Evolutionary conservation across 2,329 filamentous ascomycete species (phyloP).

Genomic region (Calonectria pseudoreteaudii): DNA sequence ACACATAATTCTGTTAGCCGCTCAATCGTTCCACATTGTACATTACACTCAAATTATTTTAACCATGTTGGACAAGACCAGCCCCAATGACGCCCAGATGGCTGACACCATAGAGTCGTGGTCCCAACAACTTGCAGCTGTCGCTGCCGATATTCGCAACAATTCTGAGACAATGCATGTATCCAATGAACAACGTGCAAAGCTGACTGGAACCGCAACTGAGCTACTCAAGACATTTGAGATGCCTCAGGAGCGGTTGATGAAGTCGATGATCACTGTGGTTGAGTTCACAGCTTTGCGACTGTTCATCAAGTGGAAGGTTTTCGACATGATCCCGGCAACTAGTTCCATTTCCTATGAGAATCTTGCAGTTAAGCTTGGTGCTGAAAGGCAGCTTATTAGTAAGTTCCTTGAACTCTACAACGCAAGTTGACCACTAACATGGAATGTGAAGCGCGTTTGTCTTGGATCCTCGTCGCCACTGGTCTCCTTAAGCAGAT

Average conservation of each 20-base stretch:
- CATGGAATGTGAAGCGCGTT: not conserved
- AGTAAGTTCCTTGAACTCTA: not conserved
- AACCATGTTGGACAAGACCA: not conserved
- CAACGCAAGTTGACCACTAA: not conserved
- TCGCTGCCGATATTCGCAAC: not conserved
- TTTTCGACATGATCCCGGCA: constrained; percentile 1
- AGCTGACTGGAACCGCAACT: not conserved
- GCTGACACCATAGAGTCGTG: constrained; percentile 4
- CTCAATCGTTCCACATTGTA: too few species aligned
- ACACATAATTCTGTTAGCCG: too few species aligned
- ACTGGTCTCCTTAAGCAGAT: constrained; percentile 8
- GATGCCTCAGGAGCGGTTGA: not conserved
- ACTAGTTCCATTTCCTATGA: not conserved
- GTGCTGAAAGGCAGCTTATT: constrained; percentile 6
- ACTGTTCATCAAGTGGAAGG: constrained; percentile 15
- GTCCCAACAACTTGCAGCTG: not conserved
- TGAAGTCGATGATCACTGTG: not conserved
- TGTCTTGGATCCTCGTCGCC: not conserved
- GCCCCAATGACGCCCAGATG: not conserved
- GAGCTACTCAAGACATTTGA: not conserved
- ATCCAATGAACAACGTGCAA: not conserved
- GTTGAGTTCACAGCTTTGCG: constrained; percentile 5
- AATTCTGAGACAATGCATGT: not conserved
- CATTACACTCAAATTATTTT: not conserved
- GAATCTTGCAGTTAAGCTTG: not conserved